These are phyloP conservation scores for Ziziphus jujuba DNA, from an alignment of 306 rosid species.

Conservation along the genomic window DNA sequence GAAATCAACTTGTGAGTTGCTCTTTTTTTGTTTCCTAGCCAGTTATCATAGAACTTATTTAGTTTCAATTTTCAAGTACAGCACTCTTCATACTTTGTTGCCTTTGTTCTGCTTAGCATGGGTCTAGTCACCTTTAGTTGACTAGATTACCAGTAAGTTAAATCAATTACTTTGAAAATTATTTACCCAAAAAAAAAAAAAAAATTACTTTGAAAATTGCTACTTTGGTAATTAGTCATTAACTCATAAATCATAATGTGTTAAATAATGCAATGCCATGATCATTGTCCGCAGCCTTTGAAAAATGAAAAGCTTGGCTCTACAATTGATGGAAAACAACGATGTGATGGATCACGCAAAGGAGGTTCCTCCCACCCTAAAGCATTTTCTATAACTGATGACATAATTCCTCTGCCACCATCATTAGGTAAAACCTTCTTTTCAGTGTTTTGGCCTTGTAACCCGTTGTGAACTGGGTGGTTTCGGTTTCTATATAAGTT, in stretches of 20 bases:
- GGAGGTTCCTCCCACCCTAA: slow-evolving; percentile 39
- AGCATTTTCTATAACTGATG: slow-evolving; percentile 41
- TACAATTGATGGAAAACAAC: slow-evolving; percentile 32
- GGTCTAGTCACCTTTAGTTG: not conserved
- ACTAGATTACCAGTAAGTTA: not conserved
- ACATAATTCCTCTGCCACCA: slow-evolving; percentile 74
- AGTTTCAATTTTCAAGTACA: not conserved
- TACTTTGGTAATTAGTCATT: too few relatives aligned
- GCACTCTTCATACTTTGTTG: not conserved
- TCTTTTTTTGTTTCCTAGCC: not conserved
- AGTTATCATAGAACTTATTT: not conserved
- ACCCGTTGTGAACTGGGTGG: not conserved
- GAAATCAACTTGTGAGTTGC: slow-evolving; percentile 25
- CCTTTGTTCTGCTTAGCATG: not conserved
- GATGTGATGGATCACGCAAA: slow-evolving; percentile 24
- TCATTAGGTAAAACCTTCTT: slow-evolving; percentile 56
- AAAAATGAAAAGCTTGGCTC: slow-evolving; percentile 44
- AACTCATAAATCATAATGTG: not conserved
- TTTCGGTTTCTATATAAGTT: not conserved
- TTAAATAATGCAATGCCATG: not conserved
- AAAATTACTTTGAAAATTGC: too few relatives aligned
- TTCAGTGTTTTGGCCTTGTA: slow-evolving; percentile 7
- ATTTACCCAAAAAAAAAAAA: too few relatives aligned
- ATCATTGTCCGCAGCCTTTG: slow-evolving; percentile 46
- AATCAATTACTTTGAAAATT: too few relatives aligned